Conservation (phyloP, 78 protist genomes). For the Speleostelium caveatum region DNA sequence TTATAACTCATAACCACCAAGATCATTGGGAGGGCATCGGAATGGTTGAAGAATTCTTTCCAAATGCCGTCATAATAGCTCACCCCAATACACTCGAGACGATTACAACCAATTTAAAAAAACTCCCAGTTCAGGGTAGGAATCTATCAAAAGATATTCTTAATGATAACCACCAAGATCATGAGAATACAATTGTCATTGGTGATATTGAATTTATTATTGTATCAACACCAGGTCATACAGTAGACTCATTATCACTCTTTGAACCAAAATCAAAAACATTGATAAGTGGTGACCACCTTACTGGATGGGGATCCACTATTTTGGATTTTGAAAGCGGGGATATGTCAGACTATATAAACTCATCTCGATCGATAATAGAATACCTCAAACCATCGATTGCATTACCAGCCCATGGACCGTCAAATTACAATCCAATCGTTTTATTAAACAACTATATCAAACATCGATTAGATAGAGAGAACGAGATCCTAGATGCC, state of each 20-base stretch:
- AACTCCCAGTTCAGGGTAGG: slow-evolving; percentile 3
- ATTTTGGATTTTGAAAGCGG: slow-evolving; percentile 18
- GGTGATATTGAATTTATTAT: slow-evolving; percentile 27
- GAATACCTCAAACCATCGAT: slow-evolving; percentile 31
- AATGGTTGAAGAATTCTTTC: slow-evolving; percentile 1
- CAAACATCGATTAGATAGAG: slow-evolving; percentile 46
- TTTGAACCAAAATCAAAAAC: slow-evolving; percentile 28
- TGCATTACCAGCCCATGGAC: slow-evolving; percentile 79
- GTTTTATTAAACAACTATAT: slow-evolving; percentile 18
- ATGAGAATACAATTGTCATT: neutral
- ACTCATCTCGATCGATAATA: slow-evolving; percentile 33
- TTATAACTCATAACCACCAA: slow-evolving; percentile 52
- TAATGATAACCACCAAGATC: neutral
- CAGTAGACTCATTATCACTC: slow-evolving; percentile 46
- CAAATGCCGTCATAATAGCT: slow-evolving; percentile 17
- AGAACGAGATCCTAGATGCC: slow-evolving; percentile 43
- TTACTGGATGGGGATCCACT: slow-evolving; percentile 54
- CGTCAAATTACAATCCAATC: slow-evolving; percentile 28
- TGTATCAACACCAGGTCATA: slow-evolving; percentile 68
- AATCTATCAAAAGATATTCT: neutral
- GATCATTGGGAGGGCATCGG: slow-evolving; percentile 66
- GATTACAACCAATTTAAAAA: neutral
- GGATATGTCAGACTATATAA: slow-evolving; percentile 32
- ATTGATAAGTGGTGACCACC: slow-evolving; percentile 70
- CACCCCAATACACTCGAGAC: slow-evolving; percentile 23